Evolutionary conservation across 2,329 filamentous ascomycete species (phyloP).

Genomic region (Fusarium bulbicola): DNA sequence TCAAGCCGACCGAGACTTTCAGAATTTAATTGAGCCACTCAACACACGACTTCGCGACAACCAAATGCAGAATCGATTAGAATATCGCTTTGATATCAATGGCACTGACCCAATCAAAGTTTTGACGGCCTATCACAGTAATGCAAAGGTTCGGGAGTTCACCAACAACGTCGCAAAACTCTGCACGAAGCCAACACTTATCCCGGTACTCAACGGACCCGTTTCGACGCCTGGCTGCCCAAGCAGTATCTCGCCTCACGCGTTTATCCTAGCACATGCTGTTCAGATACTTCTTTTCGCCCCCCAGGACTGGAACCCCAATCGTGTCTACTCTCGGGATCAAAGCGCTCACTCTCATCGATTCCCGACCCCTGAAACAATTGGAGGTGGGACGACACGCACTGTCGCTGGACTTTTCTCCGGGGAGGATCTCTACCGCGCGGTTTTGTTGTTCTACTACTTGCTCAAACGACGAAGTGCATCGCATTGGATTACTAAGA

Average conservation of each 20-base stretch:
- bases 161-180: too few species aligned
- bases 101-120: too few species aligned
- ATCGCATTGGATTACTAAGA: neutral
- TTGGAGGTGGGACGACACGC: accelerated
- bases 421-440: accelerated
- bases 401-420: neutral
- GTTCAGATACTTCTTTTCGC: neutral
- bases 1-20: neutral
- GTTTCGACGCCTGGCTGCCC: too few species aligned
- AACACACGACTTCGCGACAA: too few species aligned
- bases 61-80: too few species aligned
- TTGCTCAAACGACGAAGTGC: neutral
- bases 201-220: too few species aligned
- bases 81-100: too few species aligned
- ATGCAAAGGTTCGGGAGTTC: too few species aligned
- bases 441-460: neutral
- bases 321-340: neutral
- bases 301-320: accelerated
- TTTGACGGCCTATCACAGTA: too few species aligned
- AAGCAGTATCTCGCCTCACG: too few species aligned
- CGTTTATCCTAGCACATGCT: neutral
- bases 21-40: neutral
- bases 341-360: neutral
- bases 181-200: too few species aligned
- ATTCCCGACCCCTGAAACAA: neutral